Percentiles rank a stretch among this genome's conserved stretches.
Conservation (phyloP, 495 filamentous ascomycete genomes). For the Penicillium flavigenum region DNA sequence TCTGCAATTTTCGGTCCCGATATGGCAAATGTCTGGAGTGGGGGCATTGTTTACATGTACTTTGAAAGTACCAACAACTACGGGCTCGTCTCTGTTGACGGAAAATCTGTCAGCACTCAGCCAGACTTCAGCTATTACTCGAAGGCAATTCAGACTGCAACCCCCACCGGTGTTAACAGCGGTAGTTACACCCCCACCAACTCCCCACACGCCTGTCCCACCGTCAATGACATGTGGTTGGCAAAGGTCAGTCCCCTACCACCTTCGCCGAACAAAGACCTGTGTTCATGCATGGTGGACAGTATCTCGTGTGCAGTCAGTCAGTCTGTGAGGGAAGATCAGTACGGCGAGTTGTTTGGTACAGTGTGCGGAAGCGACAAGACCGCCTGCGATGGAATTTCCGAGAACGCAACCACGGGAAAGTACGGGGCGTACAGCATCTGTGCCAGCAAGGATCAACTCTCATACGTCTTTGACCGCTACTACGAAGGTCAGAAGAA, state of each 20-base stretch:
- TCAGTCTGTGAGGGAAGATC: slow-evolving; percentile 44
- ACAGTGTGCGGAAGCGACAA: slow-evolving; percentile 63
- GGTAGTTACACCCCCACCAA: slow-evolving; percentile 71
- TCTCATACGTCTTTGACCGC: slow-evolving; percentile 73
- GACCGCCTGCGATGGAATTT: slow-evolving; percentile 68
- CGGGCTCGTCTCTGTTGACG: slow-evolving; percentile 68
- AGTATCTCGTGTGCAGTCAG: slow-evolving; percentile 65
- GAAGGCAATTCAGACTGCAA: slow-evolving; percentile 62
- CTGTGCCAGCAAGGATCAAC: slow-evolving; percentile 73
- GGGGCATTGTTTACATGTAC: slow-evolving; percentile 96
- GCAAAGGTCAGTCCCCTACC: slow-evolving; percentile 65
- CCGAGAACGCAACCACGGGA: slow-evolving; percentile 64
- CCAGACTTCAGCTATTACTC: slow-evolving; percentile 72
- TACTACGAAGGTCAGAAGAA: slow-evolving; percentile 64
- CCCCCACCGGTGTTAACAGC: slow-evolving; percentile 60
- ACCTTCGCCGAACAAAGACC: slow-evolving; percentile 72
- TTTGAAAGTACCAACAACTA: slow-evolving; percentile 86
- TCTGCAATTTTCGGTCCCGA: slow-evolving; percentile 69
- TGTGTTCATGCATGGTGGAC: slow-evolving; percentile 80
- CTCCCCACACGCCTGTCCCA: slow-evolving; percentile 68
- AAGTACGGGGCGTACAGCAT: slow-evolving; percentile 83
- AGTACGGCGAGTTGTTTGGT: slow-evolving; percentile 67
- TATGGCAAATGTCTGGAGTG: slow-evolving; percentile 85
- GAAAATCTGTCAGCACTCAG: slow-evolving; percentile 52
- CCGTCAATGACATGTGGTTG: slow-evolving; percentile 59